These are phyloP conservation scores for Paramecium sonneborni DNA, from an alignment of 73 alveolate species.

Conservation along the genomic window DNA sequence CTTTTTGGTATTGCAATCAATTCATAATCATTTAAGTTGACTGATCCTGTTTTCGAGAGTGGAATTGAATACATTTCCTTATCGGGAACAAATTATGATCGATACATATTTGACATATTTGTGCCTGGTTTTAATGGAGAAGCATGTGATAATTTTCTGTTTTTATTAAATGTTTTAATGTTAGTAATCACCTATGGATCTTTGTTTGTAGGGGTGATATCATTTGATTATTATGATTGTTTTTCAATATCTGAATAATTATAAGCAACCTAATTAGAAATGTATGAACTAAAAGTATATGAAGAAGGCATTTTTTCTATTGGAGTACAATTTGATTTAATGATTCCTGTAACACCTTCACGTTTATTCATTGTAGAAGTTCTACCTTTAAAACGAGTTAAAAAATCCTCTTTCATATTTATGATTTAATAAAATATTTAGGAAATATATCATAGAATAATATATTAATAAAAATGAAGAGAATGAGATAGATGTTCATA, in stretches of 20 bases:
- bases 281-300: neutral
- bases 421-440: no score
- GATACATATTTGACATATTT: neutral
- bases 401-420: slow-evolving; percentile 15
- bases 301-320: neutral
- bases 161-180: neutral
- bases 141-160: neutral
- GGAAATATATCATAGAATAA: no score
- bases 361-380: neutral
- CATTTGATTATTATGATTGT: neutral
- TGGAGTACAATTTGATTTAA: neutral
- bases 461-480: no score
- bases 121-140: neutral
- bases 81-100: neutral
- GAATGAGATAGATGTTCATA: no score
- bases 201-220: neutral
- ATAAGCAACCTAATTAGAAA: neutral
- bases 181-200: neutral
- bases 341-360: slow-evolving; percentile 6
- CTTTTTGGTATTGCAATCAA: neutral
- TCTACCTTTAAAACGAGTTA: neutral
- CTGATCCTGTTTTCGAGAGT: neutral
- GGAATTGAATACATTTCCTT: neutral
- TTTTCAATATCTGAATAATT: neutral
- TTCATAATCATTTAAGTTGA: neutral